Conservation (phyloP, 2,329 filamentous ascomycete genomes). For the Cordyceps cateniannulata region DNA sequence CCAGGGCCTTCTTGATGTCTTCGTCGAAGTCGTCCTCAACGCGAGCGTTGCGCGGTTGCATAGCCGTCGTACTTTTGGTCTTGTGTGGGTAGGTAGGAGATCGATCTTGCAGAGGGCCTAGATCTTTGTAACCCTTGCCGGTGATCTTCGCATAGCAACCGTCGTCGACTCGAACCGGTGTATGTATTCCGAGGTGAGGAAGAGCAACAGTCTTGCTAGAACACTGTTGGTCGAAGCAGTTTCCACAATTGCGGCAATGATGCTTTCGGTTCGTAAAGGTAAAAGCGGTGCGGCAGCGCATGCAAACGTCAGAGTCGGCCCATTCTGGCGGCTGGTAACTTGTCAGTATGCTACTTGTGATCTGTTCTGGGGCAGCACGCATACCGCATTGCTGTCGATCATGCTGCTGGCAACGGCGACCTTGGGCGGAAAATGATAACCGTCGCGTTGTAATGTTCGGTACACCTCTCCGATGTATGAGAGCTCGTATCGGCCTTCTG, state of each 20-base stretch:
- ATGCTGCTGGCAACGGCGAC: slow-evolving; percentile 89
- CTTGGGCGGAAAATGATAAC: slow-evolving; percentile 83
- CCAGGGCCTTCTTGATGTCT: slow-evolving; percentile 84
- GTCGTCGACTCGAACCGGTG: slow-evolving; percentile 90
- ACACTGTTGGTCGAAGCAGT: slow-evolving; percentile 93
- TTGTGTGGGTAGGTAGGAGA: slow-evolving; percentile 50
- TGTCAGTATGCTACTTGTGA: background rate
- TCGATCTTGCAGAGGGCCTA: slow-evolving; percentile 40
- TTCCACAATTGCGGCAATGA: slow-evolving; percentile 95
- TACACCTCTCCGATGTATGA: slow-evolving; percentile 88
- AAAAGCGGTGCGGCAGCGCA: slow-evolving; percentile 92
- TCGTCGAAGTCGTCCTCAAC: slow-evolving; percentile 91
- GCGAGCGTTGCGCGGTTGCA: slow-evolving; percentile 86
- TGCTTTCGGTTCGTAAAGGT: slow-evolving; percentile 98
- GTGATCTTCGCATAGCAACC: slow-evolving; percentile 88
- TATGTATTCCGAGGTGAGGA: slow-evolving; percentile 86
- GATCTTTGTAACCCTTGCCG: slow-evolving; percentile 50
- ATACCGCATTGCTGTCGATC: slow-evolving; percentile 89
- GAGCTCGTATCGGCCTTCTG: slow-evolving; percentile 76
- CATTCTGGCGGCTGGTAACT: slow-evolving; percentile 76
- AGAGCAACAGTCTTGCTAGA: slow-evolving; percentile 83
- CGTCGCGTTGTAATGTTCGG: slow-evolving; percentile 71
- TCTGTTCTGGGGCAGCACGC: background rate
- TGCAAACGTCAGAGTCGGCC: slow-evolving; percentile 96
- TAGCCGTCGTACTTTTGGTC: slow-evolving; percentile 57